Percentiles rank a stretch among this genome's conserved stretches.
phyloP scores from a whole-genome alignment of 768 basidiomycete species.

The Xanthoconium stramineum region DNA sequence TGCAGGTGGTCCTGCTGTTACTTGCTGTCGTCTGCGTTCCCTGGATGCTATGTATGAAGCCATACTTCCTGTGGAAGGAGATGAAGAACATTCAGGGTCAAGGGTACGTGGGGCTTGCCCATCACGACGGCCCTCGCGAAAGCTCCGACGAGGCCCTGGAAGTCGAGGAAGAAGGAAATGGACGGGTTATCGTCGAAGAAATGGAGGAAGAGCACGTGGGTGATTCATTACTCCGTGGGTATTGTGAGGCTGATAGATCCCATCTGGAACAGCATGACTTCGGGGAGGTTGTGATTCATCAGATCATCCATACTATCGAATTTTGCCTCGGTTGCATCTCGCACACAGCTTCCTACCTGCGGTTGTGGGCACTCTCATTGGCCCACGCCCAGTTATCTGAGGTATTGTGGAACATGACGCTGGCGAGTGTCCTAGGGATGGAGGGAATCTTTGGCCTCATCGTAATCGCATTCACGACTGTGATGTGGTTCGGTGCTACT shows the following conservation, averaged over 20 bases:
- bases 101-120: constrained; percentile 74
- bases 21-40: constrained; percentile 88
- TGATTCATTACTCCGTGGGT: constrained; percentile 17
- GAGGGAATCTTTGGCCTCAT: constrained; percentile 62
- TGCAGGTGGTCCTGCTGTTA: constrained; percentile 77
- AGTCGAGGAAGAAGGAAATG: constrained; percentile 80
- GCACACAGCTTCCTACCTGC: constrained; percentile 90
- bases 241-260: constrained; percentile 6
- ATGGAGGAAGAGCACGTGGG: constrained; percentile 69
- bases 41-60: constrained; percentile 90
- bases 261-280: constrained; percentile 83
- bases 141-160: constrained; percentile 63
- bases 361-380: constrained; percentile 96
- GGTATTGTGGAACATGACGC: constrained; percentile 87
- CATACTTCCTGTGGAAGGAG: constrained; percentile 89
- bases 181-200: constrained; percentile 69
- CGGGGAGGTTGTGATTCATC: constrained; percentile 93
- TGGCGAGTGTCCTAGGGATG: constrained; percentile 60
- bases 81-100: constrained; percentile 77
- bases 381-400: constrained; percentile 97
- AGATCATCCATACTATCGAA: constrained; percentile 98
- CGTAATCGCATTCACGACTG: constrained; percentile 45
- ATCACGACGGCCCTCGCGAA: constrained; percentile 53
- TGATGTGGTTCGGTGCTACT: constrained; percentile 78
- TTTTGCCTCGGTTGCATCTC: constrained; percentile 99